Base-by-base conservation (phyloP, 2,329 filamentous ascomycete species). In the Cyclaneusma minus region DNA sequence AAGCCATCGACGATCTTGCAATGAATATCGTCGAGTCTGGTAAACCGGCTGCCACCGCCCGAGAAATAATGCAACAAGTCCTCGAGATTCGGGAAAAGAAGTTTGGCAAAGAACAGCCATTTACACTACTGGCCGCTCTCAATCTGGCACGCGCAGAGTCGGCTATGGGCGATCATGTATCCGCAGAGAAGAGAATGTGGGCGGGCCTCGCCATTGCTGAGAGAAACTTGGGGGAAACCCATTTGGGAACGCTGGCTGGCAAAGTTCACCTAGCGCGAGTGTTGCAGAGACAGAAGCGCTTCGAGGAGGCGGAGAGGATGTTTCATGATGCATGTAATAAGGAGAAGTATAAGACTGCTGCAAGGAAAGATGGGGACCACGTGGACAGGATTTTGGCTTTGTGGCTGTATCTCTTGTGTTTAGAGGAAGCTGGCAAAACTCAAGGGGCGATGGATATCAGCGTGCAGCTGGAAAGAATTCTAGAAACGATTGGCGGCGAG, bases 131-230 rank as follows among this genome's bases (percentile, higher is more conserved):
- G 4, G 39, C 45, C 2, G 39, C 37, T 13, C 27, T 28, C 19
- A 44, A 47, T 23, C 35, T 47, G 6, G 42, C 43, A 2, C 36
- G 39, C 16, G 31, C 43, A 13, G 33, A 48, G 15, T 30, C 22
- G 9, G 37, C 35, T 7, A 21, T 39, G 11, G 36, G 39, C 3
- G 10, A 37, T 10, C 20, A 17, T 4, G 27, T 37, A 3, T 41
- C 39, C 19, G 43, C 39, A 11, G 35, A 39, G 27, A 24, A 22
- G n/a, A 19, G 43, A 3, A 29, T 42, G 3, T 16, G 32, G 13
- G 11, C 17, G 3, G 32, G 24, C 11, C 10, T 42, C 11, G 25
- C 27, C 9, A 34, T 44, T 12, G 41, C 35, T 4, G 34, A 34
- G 16, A 24, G 38, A 8, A 37, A 40, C 23, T 24, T 43, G 9